These are phyloP conservation scores for Penicilliopsis zonata DNA, from an alignment of 495 filamentous ascomycete species.

Conservation along the genomic window DNA sequence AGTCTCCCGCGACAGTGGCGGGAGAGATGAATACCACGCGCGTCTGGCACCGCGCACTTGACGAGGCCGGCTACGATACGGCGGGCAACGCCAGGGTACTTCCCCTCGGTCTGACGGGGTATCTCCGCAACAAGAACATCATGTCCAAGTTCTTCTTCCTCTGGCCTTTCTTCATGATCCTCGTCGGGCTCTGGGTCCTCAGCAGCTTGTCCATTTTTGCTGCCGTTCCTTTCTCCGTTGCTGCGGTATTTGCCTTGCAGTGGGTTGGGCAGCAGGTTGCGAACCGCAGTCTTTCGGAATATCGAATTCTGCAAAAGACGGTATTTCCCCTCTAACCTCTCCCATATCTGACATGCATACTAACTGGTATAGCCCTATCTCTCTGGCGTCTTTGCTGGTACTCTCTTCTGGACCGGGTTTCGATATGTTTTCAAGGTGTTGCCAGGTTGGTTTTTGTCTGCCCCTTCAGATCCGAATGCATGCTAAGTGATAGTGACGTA, in stretches of 20 bases:
- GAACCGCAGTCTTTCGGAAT: conserved; percentile 69
- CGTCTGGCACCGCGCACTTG: conserved; percentile 73
- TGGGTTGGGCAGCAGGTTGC: conserved; percentile 66
- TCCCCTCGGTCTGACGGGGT: conserved; percentile 33
- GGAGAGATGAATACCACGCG: conserved; percentile 77
- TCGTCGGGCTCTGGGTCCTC: conserved; percentile 55
- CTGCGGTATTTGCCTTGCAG: conserved; percentile 60
- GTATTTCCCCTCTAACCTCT: too few relatives aligned
- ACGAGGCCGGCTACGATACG: conserved; percentile 72
- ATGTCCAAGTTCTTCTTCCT: conserved; percentile 85
- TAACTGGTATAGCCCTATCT: conserved; percentile 58
- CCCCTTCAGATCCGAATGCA: neutral
- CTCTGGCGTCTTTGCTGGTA: conserved; percentile 82
- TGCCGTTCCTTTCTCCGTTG: conserved; percentile 56
- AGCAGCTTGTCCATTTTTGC: conserved; percentile 62
- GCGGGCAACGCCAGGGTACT: conserved; percentile 58
- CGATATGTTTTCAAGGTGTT: conserved; percentile 64
- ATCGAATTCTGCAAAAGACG: conserved; percentile 79
- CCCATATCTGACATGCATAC: neutral
- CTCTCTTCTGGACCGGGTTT: conserved; percentile 71
- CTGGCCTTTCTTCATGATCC: conserved; percentile 70
- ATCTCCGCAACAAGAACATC: conserved; percentile 63
- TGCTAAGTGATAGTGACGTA: conserved; percentile 44
- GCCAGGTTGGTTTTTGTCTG: conserved; percentile 38
- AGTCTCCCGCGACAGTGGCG: conserved; percentile 73